Evolutionary conservation across 257 asterid genomes (phyloP).

Genomic region (Solanum sitiens): DNA sequence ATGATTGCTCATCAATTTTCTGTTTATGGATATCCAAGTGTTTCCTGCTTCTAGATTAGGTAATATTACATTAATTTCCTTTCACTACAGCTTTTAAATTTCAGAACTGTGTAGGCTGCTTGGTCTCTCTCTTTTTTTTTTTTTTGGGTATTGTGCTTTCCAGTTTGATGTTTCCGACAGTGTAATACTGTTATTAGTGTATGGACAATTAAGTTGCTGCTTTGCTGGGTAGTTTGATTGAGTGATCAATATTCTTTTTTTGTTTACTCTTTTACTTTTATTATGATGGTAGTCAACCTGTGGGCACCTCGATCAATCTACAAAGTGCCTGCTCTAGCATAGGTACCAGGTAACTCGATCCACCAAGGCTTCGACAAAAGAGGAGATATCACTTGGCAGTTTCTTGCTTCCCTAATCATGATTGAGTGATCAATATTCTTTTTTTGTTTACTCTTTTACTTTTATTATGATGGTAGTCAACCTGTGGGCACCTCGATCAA

Average conservation of each 20-base stretch:
- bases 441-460: background rate
- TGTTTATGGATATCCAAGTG: background rate
- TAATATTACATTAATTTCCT: background rate
- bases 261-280: background rate
- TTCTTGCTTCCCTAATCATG: background rate
- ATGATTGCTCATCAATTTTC: background rate
- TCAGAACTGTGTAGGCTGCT: background rate
- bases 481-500: background rate
- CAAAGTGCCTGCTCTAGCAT: background rate
- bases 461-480: background rate
- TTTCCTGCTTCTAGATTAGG: background rate
- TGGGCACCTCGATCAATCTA: background rate
- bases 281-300: background rate
- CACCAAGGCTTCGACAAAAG: background rate
- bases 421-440: too few species aligned
- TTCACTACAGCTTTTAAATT: background rate
- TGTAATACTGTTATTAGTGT: background rate
- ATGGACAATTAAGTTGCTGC: background rate
- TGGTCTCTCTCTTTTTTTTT: background rate
- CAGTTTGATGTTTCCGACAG: background rate
- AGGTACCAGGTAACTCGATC: background rate
- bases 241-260: background rate
- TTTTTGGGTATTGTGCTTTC: background rate
- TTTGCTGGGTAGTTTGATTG: background rate
- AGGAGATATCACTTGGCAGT: background rate